phyloP scores from a whole-genome alignment of 371 early-diverging fungal species.

The Funneliformis caledonium region DNA sequence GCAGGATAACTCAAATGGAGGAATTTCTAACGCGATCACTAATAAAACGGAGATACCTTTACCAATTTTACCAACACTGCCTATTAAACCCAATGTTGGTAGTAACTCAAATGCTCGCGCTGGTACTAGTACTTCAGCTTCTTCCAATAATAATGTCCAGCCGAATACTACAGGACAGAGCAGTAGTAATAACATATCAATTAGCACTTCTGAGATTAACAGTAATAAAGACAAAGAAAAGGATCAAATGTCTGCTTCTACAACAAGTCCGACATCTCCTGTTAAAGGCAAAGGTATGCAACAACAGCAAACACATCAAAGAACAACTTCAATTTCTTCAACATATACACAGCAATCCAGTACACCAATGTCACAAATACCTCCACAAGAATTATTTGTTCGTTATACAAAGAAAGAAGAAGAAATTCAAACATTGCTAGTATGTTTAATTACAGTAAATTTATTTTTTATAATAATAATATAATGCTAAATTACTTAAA shows the following conservation, averaged over 20 bases:
- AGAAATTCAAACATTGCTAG: conserved; percentile 38
- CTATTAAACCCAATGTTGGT: background rate
- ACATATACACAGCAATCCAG: background rate
- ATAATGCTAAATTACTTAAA: background rate
- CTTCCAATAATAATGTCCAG: background rate
- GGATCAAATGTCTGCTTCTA: background rate
- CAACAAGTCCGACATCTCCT: background rate
- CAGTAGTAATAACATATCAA: background rate
- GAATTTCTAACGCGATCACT: background rate
- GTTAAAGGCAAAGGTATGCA: background rate
- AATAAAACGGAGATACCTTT: background rate
- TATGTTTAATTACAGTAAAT: background rate
- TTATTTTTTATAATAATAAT: background rate
- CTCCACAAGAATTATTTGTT: conserved; percentile 30
- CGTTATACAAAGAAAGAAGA: conserved; percentile 36
- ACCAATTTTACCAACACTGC: background rate
- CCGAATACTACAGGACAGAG: background rate
- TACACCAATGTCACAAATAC: background rate
- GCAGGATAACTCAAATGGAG: background rate
- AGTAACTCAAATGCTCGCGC: background rate
- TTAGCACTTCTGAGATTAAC: background rate
- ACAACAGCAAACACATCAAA: background rate
- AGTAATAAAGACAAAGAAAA: background rate
- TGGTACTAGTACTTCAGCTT: background rate
- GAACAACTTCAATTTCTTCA: background rate